Evolutionary conservation across 2,329 filamentous ascomycete species (phyloP).

Genomic region (Fusarium domesticum): DNA sequence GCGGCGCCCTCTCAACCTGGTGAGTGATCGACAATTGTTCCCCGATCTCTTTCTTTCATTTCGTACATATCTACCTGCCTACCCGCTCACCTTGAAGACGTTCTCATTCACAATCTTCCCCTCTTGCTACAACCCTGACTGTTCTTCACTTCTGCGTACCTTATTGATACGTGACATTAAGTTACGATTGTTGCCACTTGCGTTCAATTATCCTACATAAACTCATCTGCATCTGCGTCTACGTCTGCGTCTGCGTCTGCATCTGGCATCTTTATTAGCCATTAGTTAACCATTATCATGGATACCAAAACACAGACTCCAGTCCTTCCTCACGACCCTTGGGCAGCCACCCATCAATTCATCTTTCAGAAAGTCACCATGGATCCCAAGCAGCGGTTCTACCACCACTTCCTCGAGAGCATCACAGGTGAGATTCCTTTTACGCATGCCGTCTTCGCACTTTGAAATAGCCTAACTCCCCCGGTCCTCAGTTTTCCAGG

Average conservation of each 20-base stretch:
- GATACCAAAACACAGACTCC: constrained; percentile 25
- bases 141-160: not conserved
- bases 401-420: constrained; percentile 76
- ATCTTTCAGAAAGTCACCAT: constrained; percentile 29
- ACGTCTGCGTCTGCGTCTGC: not conserved
- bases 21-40: constrained; percentile 15
- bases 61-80: constrained; percentile 4
- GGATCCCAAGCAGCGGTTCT: constrained; percentile 71
- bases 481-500: constrained; percentile 62
- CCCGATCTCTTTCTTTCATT: constrained; percentile 1
- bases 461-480: constrained; percentile 5
- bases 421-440: constrained; percentile 57
- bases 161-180: constrained; percentile 11
- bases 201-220: too few species aligned
- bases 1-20: constrained; percentile 17
- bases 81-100: constrained; percentile 10
- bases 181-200: too few species aligned
- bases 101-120: constrained; percentile 5
- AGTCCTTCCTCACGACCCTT: constrained; percentile 15
- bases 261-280: constrained; percentile 12
- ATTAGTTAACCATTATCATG: constrained; percentile 19
- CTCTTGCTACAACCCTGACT: constrained; percentile 1
- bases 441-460: not conserved
- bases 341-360: constrained; percentile 23
- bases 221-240: too few species aligned